Evolutionary conservation across 1,284 basidiomycete genomes (phyloP).

Genomic region (Melampsora larici-populina): DNA sequence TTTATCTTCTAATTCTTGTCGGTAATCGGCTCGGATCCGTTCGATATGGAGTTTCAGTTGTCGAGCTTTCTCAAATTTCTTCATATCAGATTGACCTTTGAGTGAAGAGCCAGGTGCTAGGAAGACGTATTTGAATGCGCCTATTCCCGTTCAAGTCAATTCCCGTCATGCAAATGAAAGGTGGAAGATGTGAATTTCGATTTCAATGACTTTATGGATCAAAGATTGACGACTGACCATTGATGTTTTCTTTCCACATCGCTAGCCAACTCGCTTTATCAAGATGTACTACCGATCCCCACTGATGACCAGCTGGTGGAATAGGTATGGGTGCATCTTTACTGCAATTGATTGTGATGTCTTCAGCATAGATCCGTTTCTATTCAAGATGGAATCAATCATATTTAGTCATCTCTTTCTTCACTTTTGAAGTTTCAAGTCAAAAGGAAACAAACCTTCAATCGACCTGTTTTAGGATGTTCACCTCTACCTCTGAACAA

Average conservation of each 20-base stretch:
- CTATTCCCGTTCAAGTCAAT: neutral
- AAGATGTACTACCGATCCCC: constrained; percentile 67
- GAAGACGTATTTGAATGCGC: constrained; percentile 81
- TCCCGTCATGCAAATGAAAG: neutral
- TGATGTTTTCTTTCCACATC: constrained; percentile 76
- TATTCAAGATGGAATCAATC: constrained; percentile 52
- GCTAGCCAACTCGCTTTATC: constrained; percentile 96
- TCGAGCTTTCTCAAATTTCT: constrained; percentile 92
- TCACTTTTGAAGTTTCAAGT: neutral
- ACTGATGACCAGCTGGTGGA: constrained; percentile 50
- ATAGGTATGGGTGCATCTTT: constrained; percentile 67
- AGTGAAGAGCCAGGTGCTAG: constrained; percentile 86
- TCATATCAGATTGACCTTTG: constrained; percentile 93
- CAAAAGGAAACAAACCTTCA: constrained; percentile 67
- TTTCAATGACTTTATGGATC: neutral
- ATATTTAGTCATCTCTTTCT: neutral
- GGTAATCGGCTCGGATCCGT: constrained; percentile 80
- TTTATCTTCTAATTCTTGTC: constrained; percentile 75
- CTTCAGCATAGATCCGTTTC: constrained; percentile 82
- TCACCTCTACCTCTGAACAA: constrained; percentile 96
- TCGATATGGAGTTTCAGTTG: constrained; percentile 89
- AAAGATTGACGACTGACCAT: constrained; percentile 43
- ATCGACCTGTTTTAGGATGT: constrained; percentile 92
- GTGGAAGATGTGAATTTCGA: neutral
- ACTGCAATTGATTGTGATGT: constrained; percentile 90